Conservation (phyloP, 768 basidiomycete species). For the Trichaptum fuscoviolaceum region DNA sequence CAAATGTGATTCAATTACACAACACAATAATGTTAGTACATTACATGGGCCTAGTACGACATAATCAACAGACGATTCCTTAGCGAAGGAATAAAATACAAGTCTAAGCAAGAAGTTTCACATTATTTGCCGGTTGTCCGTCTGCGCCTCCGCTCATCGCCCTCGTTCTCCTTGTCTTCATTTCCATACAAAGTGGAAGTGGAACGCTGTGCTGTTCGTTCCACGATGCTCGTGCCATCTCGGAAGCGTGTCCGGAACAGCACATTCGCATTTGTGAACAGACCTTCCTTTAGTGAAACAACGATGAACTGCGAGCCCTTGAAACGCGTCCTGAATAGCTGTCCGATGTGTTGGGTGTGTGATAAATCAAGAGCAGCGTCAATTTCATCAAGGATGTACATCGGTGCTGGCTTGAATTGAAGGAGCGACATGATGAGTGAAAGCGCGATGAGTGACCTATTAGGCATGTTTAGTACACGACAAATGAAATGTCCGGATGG, state of each 20-base stretch:
- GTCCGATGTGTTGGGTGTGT: conserved; percentile 96
- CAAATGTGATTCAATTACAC: background rate
- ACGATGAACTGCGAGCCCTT: conserved; percentile 98
- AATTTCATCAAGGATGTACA: conserved; percentile 99
- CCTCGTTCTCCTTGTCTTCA: conserved; percentile 12
- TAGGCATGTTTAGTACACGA: conserved; percentile 1
- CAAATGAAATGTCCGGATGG: conserved; percentile 3
- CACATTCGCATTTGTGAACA: conserved; percentile 97
- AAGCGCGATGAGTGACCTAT: conserved; percentile 91
- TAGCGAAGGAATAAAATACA: background rate
- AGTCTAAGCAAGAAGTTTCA: background rate
- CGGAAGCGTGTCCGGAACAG: conserved; percentile 90
- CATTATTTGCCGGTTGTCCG: conserved; percentile 8
- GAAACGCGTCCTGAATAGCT: conserved; percentile 95
- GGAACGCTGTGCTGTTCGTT: conserved; percentile 69
- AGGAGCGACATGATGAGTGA: conserved; percentile 98
- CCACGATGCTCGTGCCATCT: conserved; percentile 90
- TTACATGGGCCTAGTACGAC: background rate
- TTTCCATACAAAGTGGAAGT: conserved; percentile 36
- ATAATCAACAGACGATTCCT: background rate
- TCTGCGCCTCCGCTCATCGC: conserved; percentile 12
- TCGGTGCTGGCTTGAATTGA: conserved; percentile 98
- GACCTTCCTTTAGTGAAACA: conserved; percentile 91
- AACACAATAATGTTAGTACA: background rate
- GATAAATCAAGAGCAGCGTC: conserved; percentile 96